Evolutionary conservation across 306 rosid genomes (phyloP), one percentile per base, ranked within the genome.

Genomic region (Canavalia gladiata): DNA sequence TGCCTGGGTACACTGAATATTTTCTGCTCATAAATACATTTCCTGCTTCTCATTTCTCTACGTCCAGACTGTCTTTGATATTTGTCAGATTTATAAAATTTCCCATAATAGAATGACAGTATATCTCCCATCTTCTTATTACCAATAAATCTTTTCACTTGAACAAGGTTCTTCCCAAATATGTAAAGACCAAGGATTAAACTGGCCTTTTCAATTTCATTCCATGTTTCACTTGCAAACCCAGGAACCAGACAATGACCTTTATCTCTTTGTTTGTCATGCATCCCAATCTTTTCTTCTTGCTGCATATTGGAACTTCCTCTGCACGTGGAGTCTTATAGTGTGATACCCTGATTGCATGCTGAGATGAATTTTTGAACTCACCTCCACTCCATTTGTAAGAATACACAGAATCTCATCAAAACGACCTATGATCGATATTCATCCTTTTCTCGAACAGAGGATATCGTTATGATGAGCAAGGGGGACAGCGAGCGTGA

Each of bases 81-180:
- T 84, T 75, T 90, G 34, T 89, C 88, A 67, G 97, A 90, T 83
- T 83, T 78, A 60, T 91, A 91, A 87, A 91, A 93, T 81, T 78
- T 88, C 76, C 97, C 99, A 86, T 95, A 91, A 73, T 93, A 95
- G 88, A 90, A 91, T 43, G 97, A 93, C 49, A 95, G 81, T 74
- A 90, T 71, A 83, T 91, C 94, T 30, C 91, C 90, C 97, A 91
- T 88, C 72, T 76, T 80, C 86, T 90, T 95, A 64, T 51, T 83
- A 74, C 91, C 94, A 13, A 91, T 33, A 73, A 95, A 88, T 79
- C 78, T 89, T 85, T 84, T 84, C 88, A 95, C 95, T 79, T 79
- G 91, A 76, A 81, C 86, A 56, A 95, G 92, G 87, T 91, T 88
- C 89, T 93, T 95, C 71, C 95, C 97, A 72, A 91, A 93, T 81